These are phyloP conservation scores for Cynanchum wilfordii DNA, from an alignment of 257 asterid genomes.

Conservation along the genomic window DNA sequence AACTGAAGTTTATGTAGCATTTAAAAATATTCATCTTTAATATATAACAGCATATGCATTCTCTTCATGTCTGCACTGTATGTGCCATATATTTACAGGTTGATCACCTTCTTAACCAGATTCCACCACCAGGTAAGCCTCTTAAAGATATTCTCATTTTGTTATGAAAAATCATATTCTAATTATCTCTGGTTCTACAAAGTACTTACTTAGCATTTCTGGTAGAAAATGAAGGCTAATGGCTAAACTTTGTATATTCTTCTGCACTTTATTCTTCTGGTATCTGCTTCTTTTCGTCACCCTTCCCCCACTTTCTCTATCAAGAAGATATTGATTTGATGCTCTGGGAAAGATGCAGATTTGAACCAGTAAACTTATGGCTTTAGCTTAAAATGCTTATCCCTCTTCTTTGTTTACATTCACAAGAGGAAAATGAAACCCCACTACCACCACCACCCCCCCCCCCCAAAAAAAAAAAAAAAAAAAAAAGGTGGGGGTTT, in stretches of 20 bases:
- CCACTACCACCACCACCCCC: too few species aligned
- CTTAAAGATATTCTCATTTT: slow-evolving; percentile 1
- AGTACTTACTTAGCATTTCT: not conserved
- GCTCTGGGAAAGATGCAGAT: not conserved
- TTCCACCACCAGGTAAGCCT: not conserved
- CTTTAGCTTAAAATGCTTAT: too few species aligned
- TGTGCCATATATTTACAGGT: not conserved
- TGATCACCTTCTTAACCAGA: not conserved
- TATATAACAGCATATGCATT: not conserved
- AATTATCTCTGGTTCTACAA: not conserved
- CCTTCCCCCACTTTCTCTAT: not conserved
- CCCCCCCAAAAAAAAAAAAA: too few species aligned
- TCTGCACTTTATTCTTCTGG: not conserved
- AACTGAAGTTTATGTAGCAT: not conserved
- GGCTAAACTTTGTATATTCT: not conserved
- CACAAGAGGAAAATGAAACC: not conserved
- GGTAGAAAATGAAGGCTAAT: not conserved
- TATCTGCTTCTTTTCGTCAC: not conserved
- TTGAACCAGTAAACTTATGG: not conserved
- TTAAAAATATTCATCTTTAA: not conserved
- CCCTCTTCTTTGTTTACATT: not conserved
- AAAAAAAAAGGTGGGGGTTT: too few species aligned
- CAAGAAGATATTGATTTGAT: not conserved
- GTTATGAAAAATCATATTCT: not conserved
- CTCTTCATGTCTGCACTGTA: not conserved